phyloP scores from a whole-genome alignment of 1,284 basidiomycete genomes.

The Phellopilus nigrolimitatus region DNA sequence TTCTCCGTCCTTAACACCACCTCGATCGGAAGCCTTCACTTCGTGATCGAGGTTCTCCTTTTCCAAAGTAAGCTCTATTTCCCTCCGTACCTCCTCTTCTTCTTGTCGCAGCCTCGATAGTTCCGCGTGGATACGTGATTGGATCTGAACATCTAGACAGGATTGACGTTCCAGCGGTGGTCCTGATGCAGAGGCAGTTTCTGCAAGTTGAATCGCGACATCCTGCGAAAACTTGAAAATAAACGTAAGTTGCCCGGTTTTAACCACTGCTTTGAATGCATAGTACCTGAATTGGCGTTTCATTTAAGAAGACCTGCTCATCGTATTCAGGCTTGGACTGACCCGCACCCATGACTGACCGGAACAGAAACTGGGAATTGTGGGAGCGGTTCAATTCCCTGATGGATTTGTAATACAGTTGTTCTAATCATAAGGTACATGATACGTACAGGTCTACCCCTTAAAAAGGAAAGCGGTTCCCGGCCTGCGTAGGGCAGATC shows the following conservation, averaged over 20 bases:
- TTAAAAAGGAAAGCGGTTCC: no score
- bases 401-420: no score
- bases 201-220: slow-evolving; percentile 71
- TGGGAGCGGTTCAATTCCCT: not conserved
- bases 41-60: slow-evolving; percentile 78
- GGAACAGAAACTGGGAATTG: not conserved
- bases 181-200: slow-evolving; percentile 50
- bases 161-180: slow-evolving; percentile 63
- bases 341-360: slow-evolving; percentile 54
- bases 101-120: slow-evolving; percentile 55
- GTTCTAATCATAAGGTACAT: no score
- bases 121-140: slow-evolving; percentile 61
- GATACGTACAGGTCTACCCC: no score
- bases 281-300: slow-evolving; percentile 61
- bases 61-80: slow-evolving; percentile 69
- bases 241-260: slow-evolving; percentile 4
- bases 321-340: slow-evolving; percentile 52
- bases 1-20: slow-evolving; percentile 28
- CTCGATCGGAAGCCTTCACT: slow-evolving; percentile 32
- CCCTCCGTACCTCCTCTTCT: slow-evolving; percentile 57
- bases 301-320: slow-evolving; percentile 57
- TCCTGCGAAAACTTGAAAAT: slow-evolving; percentile 62
- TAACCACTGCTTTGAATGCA: slow-evolving; percentile 8
- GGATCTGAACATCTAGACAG: slow-evolving; percentile 65
- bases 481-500: no score